Evolutionary conservation across 106 monocot genomes (phyloP).

Genomic region (Agapanthus africanus): DNA sequence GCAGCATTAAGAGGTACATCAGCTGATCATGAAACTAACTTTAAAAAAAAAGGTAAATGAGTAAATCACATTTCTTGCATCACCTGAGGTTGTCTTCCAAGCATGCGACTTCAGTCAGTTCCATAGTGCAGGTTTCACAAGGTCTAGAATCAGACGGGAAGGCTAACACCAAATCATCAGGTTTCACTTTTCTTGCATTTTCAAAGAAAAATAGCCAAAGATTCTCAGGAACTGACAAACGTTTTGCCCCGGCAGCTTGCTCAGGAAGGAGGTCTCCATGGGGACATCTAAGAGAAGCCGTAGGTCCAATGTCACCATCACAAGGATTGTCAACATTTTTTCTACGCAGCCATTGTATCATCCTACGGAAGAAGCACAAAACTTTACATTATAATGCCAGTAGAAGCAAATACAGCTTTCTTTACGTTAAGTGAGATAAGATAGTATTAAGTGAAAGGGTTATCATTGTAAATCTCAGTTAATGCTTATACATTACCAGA

Average conservation of each 20-base stretch:
- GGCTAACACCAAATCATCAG: slow-evolving; percentile 36
- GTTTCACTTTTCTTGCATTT: slow-evolving; percentile 31
- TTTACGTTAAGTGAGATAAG: too few relatives aligned
- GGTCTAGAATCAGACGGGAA: slow-evolving; percentile 59
- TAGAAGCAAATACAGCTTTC: neutral
- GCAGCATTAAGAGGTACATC: slow-evolving; percentile 18
- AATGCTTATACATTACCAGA: too few relatives aligned
- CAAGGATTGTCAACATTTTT: slow-evolving; percentile 64
- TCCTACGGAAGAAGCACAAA: slow-evolving; percentile 45
- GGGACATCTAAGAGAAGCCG: slow-evolving; percentile 69
- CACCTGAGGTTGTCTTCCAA: slow-evolving; percentile 76
- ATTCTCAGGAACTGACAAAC: slow-evolving; percentile 59
- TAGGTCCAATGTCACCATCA: slow-evolving; percentile 83
- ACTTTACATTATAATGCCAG: neutral
- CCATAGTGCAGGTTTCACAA: slow-evolving; percentile 60
- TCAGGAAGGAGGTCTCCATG: slow-evolving; percentile 87
- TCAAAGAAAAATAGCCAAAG: slow-evolving; percentile 89
- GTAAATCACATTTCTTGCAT: neutral
- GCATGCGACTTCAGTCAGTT: slow-evolving; percentile 64
- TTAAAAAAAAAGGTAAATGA: neutral
- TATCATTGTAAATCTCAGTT: too few relatives aligned
- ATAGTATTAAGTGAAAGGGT: too few relatives aligned
- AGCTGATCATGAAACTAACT: neutral
- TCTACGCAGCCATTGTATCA: slow-evolving; percentile 80
- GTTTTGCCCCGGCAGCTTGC: slow-evolving; percentile 80